phyloP scores from a whole-genome alignment of 202 grass and related monocot genomes.

The Panicum hallii region DNA sequence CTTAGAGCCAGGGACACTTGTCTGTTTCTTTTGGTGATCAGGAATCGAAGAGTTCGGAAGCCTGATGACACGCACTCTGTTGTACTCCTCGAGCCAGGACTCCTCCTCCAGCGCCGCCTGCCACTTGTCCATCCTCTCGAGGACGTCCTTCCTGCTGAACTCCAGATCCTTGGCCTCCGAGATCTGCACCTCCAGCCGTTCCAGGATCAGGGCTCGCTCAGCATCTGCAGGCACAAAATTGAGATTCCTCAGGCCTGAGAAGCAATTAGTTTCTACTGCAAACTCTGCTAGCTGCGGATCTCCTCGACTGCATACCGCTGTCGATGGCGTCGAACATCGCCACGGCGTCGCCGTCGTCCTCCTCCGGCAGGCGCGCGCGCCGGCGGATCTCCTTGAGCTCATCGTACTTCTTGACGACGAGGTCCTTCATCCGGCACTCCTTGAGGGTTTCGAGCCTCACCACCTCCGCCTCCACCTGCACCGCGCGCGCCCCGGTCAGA shows the following conservation, averaged over 20 bases:
- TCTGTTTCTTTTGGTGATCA: neutral
- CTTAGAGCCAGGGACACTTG: too few relatives aligned
- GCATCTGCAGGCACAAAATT: conserved; percentile 35
- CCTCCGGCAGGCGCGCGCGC: conserved; percentile 57
- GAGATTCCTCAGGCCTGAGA: neutral
- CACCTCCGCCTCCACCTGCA: conserved; percentile 83
- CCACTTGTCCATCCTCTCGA: conserved; percentile 88
- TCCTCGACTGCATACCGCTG: conserved; percentile 15
- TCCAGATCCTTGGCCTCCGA: conserved; percentile 78
- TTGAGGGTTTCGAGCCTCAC: conserved; percentile 77
- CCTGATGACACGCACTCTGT: conserved; percentile 39
- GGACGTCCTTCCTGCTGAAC: conserved; percentile 87
- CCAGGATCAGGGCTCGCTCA: conserved; percentile 60
- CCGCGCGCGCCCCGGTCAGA: neutral
- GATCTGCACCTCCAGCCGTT: conserved; percentile 72
- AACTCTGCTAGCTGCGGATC: too few relatives aligned
- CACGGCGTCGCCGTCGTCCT: conserved; percentile 30
- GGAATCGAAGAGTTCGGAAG: neutral
- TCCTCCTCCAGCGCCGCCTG: conserved; percentile 78
- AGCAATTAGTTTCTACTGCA: neutral
- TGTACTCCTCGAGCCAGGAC: conserved; percentile 95
- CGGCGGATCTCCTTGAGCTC: conserved; percentile 79
- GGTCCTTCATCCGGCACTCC: conserved; percentile 80
- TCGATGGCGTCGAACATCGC: conserved; percentile 51
- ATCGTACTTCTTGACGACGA: conserved; percentile 68